Evolutionary conservation across 805 yeast species (phyloP), one percentile per base, ranked within the genome.

Genomic region (Nakazawaea ishiwadae): DNA sequence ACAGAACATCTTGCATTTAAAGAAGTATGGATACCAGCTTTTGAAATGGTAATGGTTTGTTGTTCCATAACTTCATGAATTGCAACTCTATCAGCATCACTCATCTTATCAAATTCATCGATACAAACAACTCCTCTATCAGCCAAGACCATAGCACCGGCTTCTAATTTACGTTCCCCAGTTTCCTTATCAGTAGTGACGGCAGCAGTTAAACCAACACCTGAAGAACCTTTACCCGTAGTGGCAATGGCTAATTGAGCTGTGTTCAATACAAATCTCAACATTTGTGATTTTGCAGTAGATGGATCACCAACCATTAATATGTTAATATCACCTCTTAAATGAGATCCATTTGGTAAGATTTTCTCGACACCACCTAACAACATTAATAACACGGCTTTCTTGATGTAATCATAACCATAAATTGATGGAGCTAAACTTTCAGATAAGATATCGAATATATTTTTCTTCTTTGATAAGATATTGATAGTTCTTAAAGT

Each of bases 41-140:
- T 91, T 39, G 98, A 96, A 56, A 91, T 90, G 2, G 98, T 90
- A 21, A 91, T 96, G 0, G 99, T 93, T 63, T 93, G 99, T 66
- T 93, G 99, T 68, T 93, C 99, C 99, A 93, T 93, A 37, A 93
- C 99, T 74, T 93, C 99, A 65, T 93, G 99, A 56, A 93, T 93
- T 1, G 98, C 98, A 39, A 93, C 98, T 59, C 99, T 77, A 67
- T 93, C 99, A 20, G 81, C 78, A 61, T 93, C 99, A 48, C 86
- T 82, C 99, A 93, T 93, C 65, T 93, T 93, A 67, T 91, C 99
- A 58, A 93, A 93, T 70, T 93, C 99, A 71, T 93, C 99, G 55
- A 93, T 95, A 75, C 99, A 93, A 31, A 93, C 97, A 44, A 93
- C 75, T 49, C 99, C 99, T 50, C 97, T 72, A 64, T 93, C 99